Conservation (phyloP, 2,329 filamentous ascomycete species). For the Calonectria fujianensis region DNA sequence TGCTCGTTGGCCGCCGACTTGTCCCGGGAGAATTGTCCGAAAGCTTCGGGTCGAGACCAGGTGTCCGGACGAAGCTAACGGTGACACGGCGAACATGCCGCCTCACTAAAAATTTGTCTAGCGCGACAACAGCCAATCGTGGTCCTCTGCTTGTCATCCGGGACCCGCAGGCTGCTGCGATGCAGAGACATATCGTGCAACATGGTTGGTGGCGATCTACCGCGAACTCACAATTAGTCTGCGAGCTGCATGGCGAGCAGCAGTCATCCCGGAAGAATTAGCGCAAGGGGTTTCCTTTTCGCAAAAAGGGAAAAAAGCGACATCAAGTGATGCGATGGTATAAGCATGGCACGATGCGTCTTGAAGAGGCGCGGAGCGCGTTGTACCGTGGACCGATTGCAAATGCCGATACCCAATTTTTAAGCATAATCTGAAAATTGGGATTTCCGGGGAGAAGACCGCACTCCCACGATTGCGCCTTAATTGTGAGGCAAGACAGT, state of each 20-base stretch:
- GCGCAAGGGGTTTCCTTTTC: neutral
- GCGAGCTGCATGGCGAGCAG: neutral
- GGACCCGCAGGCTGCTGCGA: neutral
- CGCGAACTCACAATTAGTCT: slow-evolving; percentile 1
- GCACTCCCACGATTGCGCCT: neutral
- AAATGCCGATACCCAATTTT: slow-evolving; percentile 4
- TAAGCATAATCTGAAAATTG: slow-evolving; percentile 4
- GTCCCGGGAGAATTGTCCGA: neutral
- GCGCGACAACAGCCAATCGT: neutral
- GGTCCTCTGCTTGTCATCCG: neutral
- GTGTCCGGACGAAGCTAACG: neutral
- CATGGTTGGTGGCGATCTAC: slow-evolving; percentile 3
- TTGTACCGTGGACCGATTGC: neutral
- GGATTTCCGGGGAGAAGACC: neutral
- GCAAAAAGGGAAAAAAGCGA: neutral
- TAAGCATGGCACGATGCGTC: neutral
- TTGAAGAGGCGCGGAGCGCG: neutral
- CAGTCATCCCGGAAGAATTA: neutral
- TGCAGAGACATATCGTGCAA: neutral
- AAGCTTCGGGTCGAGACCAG: neutral
- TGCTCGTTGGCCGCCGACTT: neutral
- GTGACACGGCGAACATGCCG: neutral
- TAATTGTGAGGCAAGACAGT: neutral
- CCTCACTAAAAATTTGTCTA: neutral
- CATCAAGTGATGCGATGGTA: neutral